Percentiles rank a stretch among this genome's conserved stretches.
Conservation (phyloP, 148 eudicot species). For the Mesembryanthemum crystallinum region DNA sequence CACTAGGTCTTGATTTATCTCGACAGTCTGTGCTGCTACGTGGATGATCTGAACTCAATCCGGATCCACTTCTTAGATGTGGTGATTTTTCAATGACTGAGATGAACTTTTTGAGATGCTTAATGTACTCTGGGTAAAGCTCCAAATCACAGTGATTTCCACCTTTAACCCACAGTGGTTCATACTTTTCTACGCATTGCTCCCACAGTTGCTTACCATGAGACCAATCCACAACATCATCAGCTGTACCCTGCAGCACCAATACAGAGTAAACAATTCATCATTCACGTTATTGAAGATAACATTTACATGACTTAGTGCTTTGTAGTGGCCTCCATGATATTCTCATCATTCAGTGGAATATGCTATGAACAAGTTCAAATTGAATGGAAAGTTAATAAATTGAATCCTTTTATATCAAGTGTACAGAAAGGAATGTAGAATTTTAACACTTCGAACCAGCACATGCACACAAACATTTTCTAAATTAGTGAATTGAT, state of each 20-base stretch:
- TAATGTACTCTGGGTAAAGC: constrained; percentile 78
- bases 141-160: constrained; percentile 91
- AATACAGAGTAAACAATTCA: constrained; percentile 9
- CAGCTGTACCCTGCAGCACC: constrained; percentile 66
- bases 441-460: not conserved
- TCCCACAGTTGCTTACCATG: constrained; percentile 91
- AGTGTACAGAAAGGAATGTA: not conserved
- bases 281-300: not conserved
- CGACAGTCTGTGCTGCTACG: constrained; percentile 64
- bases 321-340: not conserved
- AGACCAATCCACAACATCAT: constrained; percentile 81
- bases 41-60: constrained; percentile 44
- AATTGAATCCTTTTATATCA: not conserved
- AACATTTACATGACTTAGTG: not conserved
- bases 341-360: not conserved
- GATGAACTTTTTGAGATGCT: constrained; percentile 75
- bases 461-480: not conserved
- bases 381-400: not conserved
- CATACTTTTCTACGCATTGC: constrained; percentile 74
- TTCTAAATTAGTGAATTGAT: not conserved
- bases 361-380: not conserved
- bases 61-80: constrained; percentile 38
- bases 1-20: constrained; percentile 58
- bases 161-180: constrained; percentile 80
- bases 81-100: constrained; percentile 63